phyloP scores from a whole-genome alignment of 1,139 yeast genomes.

The Torulaspora pretoriensis region DNA sequence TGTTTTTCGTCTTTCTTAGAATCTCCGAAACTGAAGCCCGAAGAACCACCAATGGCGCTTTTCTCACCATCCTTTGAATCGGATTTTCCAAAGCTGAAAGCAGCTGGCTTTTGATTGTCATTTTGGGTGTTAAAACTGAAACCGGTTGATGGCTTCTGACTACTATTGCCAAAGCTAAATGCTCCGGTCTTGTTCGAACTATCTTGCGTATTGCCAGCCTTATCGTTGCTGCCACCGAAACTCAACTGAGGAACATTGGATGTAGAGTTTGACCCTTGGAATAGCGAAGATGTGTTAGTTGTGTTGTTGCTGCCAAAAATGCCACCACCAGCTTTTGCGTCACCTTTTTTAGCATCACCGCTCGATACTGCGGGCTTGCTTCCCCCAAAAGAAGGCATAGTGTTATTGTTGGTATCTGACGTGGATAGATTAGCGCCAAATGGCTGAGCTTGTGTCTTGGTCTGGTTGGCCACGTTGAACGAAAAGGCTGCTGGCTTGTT shows the following conservation, averaged over 20 bases:
- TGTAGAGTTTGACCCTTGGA: background rate
- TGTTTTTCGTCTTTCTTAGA: slow-evolving; percentile 2
- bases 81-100: slow-evolving; percentile 6
- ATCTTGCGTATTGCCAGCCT: background rate
- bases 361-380: slow-evolving; percentile 4
- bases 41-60: background rate
- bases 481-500: background rate
- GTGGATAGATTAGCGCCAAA: background rate
- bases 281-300: slow-evolving; percentile 6
- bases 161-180: background rate
- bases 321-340: slow-evolving; percentile 6
- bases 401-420: slow-evolving; percentile 12
- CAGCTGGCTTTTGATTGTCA: slow-evolving; percentile 1
- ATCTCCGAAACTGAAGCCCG: slow-evolving; percentile 4
- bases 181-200: slow-evolving; percentile 1
- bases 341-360: slow-evolving; percentile 3
- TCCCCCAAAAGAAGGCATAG: slow-evolving; percentile 7
- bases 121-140: background rate
- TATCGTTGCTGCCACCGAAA: slow-evolving; percentile 5
- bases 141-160: background rate
- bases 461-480: background rate
- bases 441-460: background rate
- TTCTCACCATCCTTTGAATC: background rate
- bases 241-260: slow-evolving; percentile 1
- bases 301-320: slow-evolving; percentile 13